Conservation (phyloP, 2,329 filamentous ascomycete genomes). For the Endothia cerciana region DNA sequence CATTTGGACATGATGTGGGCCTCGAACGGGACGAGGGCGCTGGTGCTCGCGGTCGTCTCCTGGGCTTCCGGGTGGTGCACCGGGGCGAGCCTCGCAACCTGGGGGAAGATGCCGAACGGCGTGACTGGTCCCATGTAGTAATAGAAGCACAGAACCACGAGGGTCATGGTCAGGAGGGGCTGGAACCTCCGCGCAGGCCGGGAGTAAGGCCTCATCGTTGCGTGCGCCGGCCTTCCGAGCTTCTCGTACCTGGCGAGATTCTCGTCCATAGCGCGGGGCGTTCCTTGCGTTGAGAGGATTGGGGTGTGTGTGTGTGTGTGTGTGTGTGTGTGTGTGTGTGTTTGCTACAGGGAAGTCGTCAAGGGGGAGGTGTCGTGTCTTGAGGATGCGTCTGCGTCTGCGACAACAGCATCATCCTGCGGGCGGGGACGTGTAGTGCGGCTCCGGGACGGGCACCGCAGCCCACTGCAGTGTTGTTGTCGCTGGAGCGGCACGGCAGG, state of each 20-base stretch:
- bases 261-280: constrained; percentile 22
- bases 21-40: constrained; percentile 72
- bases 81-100: constrained; percentile 22
- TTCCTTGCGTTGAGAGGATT: too few relatives aligned
- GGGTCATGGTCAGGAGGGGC: constrained; percentile 21
- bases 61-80: constrained; percentile 1
- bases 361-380: too few relatives aligned
- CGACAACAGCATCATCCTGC: too few relatives aligned
- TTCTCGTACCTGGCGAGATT: constrained; percentile 20
- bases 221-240: constrained; percentile 7
- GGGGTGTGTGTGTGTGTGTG: too few relatives aligned
- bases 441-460: too few relatives aligned
- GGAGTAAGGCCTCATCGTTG: constrained; percentile 13
- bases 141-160: constrained; percentile 27
- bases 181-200: constrained; percentile 23
- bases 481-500: too few relatives aligned
- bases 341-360: too few relatives aligned
- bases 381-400: too few relatives aligned
- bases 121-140: constrained; percentile 21
- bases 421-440: neutral
- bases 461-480: too few relatives aligned
- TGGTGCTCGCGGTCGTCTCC: constrained; percentile 2
- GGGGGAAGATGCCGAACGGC: constrained; percentile 26
- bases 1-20: constrained; percentile 98
- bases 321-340: too few relatives aligned